Conservation (phyloP, 805 yeast genomes). For the Myxozyma geophila region DNA sequence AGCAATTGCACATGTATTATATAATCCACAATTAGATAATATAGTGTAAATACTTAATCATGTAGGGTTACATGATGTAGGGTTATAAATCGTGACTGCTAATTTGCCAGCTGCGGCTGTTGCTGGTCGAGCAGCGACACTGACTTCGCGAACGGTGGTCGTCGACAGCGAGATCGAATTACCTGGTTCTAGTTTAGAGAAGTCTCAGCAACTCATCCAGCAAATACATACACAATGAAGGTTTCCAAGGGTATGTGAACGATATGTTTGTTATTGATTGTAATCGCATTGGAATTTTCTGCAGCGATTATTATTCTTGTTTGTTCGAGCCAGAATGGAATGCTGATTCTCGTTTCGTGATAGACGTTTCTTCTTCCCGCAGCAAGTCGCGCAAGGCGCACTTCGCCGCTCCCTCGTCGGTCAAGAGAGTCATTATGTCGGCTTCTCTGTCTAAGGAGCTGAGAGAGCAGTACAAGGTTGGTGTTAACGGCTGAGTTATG, state of each 20-base stretch:
- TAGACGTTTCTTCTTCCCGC: constrained; percentile 99
- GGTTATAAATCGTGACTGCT: constrained; percentile 4
- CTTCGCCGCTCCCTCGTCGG: constrained; percentile 96
- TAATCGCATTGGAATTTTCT: not conserved
- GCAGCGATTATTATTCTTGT: not conserved
- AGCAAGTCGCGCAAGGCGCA: constrained; percentile 99
- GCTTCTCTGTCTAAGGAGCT: constrained; percentile 99
- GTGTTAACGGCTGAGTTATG: not conserved
- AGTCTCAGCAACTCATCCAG: constrained; percentile 13
- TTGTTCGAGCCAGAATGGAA: not conserved
- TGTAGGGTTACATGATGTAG: constrained; percentile 1
- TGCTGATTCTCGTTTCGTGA: constrained; percentile 11
- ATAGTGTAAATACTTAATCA: no score
- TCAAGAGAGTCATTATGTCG: constrained; percentile 91
- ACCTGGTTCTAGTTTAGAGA: constrained; percentile 12
- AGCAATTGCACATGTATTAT: not conserved
- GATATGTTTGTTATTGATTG: not conserved
- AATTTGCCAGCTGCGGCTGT: not conserved
- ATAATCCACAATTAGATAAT: not conserved
- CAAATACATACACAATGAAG: constrained; percentile 32
- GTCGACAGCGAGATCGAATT: constrained; percentile 4
- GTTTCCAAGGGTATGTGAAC: constrained; percentile 29
- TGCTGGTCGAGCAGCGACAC: constrained; percentile 1
- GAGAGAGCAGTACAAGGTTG: constrained; percentile 86
- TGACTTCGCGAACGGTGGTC: constrained; percentile 5